These are phyloP conservation scores for Monosporascus sp. DNA, from an alignment of 2,329 filamentous ascomycete species.

Conservation along the genomic window DNA sequence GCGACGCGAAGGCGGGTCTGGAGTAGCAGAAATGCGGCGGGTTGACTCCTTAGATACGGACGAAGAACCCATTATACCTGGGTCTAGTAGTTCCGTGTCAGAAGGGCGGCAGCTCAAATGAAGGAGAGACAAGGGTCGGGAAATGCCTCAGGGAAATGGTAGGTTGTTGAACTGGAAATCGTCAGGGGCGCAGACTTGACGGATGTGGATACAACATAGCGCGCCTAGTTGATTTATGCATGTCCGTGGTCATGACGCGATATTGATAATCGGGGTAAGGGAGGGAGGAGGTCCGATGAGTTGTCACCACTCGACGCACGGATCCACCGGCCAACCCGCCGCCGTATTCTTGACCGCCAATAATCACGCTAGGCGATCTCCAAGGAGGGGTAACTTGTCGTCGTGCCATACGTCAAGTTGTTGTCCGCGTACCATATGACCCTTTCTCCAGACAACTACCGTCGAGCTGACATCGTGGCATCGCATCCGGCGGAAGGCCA, in stretches of 20 bases:
- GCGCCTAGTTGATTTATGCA: background rate
- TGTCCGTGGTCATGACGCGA: background rate
- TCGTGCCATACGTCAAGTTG: background rate
- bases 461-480: no score
- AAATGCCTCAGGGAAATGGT: background rate
- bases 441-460: background rate
- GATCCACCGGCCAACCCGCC: background rate
- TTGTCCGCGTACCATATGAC: background rate
- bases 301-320: background rate
- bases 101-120: background rate
- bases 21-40: background rate
- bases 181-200: background rate
- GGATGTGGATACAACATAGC: background rate
- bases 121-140: background rate
- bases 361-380: background rate
- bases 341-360: background rate
- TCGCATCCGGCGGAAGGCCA: no score
- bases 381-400: background rate
- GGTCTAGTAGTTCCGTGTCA: background rate
- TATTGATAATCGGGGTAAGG: background rate
- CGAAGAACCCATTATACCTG: background rate
- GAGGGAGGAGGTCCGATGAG: background rate
- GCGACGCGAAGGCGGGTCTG: background rate
- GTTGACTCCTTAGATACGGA: background rate
- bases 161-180: background rate